These are phyloP conservation scores for Plectosphaerella plurivora DNA, from an alignment of 2,329 filamentous ascomycete genomes.

Conservation along the genomic window DNA sequence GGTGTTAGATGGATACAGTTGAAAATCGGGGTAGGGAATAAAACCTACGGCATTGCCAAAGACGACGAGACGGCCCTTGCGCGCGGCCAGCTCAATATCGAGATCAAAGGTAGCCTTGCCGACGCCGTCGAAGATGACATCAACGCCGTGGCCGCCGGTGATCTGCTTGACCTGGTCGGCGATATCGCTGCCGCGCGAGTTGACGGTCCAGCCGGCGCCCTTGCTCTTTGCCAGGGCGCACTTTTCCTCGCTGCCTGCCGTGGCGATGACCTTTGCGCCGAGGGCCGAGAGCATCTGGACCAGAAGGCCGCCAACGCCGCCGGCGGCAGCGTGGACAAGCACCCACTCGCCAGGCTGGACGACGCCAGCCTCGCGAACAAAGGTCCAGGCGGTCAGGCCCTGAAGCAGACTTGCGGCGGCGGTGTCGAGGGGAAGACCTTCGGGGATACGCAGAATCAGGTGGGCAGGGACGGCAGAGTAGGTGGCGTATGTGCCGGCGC, in stretches of 20 bases:
- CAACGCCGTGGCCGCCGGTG: conserved; percentile 67
- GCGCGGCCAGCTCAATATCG: conserved; percentile 66
- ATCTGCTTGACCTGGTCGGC: conserved; percentile 59
- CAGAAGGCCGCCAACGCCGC: conserved; percentile 73
- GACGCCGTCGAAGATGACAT: conserved; percentile 81
- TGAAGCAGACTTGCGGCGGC: conserved; percentile 72
- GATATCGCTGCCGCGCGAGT: conserved; percentile 59
- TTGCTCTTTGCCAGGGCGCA: conserved; percentile 61
- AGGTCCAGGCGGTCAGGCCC: conserved; percentile 75
- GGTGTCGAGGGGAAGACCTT: conserved; percentile 52
- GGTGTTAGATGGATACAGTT: not conserved
- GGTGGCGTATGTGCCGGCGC: conserved; percentile 48
- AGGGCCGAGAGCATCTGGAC: conserved; percentile 68
- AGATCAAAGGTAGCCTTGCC: conserved; percentile 81
- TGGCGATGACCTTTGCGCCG: conserved; percentile 76
- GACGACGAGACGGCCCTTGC: conserved; percentile 72
- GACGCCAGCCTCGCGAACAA: conserved; percentile 71
- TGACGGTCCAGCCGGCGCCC: conserved; percentile 69
- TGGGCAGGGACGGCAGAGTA: conserved; percentile 49
- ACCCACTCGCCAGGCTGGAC: conserved; percentile 77
- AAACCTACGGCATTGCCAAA: conserved; percentile 73
- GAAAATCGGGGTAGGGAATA: not conserved
- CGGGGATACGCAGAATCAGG: conserved; percentile 60
- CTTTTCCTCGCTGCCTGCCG: conserved; percentile 71
- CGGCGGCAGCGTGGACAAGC: conserved; percentile 80